Conservation (phyloP, 176 grass and related monocot genomes). For the Aegilops longissima region DNA sequence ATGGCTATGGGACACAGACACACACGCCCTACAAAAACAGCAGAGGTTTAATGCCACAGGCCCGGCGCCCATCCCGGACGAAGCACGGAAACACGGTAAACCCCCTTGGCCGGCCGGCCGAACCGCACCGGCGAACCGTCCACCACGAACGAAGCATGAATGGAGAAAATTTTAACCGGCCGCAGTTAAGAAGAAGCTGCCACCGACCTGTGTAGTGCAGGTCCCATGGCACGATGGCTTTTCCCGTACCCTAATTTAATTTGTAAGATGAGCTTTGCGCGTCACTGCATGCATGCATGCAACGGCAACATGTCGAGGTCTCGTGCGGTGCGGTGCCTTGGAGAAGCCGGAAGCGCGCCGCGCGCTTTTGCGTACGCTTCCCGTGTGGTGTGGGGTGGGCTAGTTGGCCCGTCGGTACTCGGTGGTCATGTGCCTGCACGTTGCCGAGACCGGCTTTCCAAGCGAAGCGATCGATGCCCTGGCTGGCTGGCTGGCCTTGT, state of each 20-base stretch:
- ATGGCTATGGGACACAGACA: not conserved
- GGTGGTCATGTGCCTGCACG: constrained; percentile 42
- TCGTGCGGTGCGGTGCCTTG: constrained; percentile 11
- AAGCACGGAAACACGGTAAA: not conserved
- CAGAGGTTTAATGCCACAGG: not conserved
- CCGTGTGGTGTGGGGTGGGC: not conserved
- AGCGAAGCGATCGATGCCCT: constrained; percentile 10
- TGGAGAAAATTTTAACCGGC: not conserved
- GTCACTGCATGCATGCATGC: not conserved
- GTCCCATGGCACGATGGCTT: not conserved
- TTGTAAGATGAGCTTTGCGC: not conserved
- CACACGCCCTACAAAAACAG: not conserved
- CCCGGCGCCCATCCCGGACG: not conserved
- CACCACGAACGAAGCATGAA: not conserved
- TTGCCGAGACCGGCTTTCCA: constrained; percentile 21
- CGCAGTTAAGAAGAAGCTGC: not conserved
- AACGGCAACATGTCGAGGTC: not conserved
- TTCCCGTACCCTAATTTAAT: not conserved
- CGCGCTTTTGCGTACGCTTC: not conserved
- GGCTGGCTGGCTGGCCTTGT: constrained; percentile 22
- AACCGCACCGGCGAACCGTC: not conserved
- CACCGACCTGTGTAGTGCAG: not conserved
- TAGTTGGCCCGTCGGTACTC: not conserved
- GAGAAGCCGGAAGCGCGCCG: not conserved
- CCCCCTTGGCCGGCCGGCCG: not conserved